Evolutionary conservation across 208 protist species (phyloP).

Genomic region (Borovskyia barvae): DNA sequence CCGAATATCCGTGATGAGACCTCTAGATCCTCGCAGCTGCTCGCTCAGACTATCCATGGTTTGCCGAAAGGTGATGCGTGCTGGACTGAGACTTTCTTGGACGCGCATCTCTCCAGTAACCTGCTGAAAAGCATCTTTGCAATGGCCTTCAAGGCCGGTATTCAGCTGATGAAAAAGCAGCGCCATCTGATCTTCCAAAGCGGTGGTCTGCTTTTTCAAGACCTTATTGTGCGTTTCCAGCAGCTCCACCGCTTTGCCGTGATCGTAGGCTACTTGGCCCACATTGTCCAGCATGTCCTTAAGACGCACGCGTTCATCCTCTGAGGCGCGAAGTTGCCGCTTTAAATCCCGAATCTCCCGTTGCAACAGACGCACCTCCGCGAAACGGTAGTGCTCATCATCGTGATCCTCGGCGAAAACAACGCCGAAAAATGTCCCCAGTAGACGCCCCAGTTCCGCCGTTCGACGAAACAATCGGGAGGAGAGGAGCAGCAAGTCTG

Average conservation of each 20-base stretch:
- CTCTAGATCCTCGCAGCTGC: slow-evolving; percentile 70
- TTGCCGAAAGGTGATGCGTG: slow-evolving; percentile 81
- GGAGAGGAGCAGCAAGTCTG: slow-evolving; percentile 82
- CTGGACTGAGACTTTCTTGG: slow-evolving; percentile 78
- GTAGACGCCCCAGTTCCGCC: slow-evolving; percentile 68
- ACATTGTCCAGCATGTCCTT: slow-evolving; percentile 80
- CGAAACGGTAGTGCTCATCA: slow-evolving; percentile 90
- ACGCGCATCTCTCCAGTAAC: slow-evolving; percentile 70
- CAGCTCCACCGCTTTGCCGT: slow-evolving; percentile 77
- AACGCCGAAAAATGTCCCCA: slow-evolving; percentile 87
- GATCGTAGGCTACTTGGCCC: slow-evolving; percentile 70
- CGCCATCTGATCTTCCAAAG: slow-evolving; percentile 91
- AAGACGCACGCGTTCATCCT: slow-evolving; percentile 60
- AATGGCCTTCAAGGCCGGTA: slow-evolving; percentile 70
- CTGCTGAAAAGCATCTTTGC: slow-evolving; percentile 73
- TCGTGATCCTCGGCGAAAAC: slow-evolving; percentile 81
- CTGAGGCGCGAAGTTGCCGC: slow-evolving; percentile 45
- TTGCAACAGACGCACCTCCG: slow-evolving; percentile 80
- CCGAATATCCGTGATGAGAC: slow-evolving; percentile 76
- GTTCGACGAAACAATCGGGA: slow-evolving; percentile 87
- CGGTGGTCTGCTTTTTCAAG: slow-evolving; percentile 77
- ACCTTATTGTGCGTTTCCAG: slow-evolving; percentile 84
- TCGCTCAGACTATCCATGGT: slow-evolving; percentile 89
- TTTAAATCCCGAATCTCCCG: slow-evolving; percentile 66
- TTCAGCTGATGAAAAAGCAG: slow-evolving; percentile 89